Conservation (phyloP, 176 grass and related monocot genomes). For the Hordeum marinum region DNA sequence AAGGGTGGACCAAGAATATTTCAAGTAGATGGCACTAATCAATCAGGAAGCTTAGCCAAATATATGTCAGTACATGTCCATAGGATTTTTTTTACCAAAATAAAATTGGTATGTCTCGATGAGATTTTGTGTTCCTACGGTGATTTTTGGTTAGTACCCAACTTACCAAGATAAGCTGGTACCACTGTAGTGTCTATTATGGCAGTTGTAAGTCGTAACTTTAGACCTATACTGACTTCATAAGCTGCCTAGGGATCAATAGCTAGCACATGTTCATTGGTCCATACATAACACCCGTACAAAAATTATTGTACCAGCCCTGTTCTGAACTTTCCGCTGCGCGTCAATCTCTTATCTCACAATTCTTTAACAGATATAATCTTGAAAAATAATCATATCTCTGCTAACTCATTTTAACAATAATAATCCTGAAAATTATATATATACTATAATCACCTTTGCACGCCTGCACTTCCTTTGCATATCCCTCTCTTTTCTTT, state of each 20-base stretch:
- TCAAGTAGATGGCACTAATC: background rate
- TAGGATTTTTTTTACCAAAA: background rate
- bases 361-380: background rate
- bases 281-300: conserved; percentile 1
- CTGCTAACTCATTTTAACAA: conserved; percentile 7
- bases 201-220: background rate
- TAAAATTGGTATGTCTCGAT: background rate
- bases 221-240: background rate
- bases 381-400: conserved; percentile 2
- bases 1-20: background rate
- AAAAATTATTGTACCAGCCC: background rate
- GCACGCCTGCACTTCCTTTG: conserved; percentile 72
- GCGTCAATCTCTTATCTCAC: background rate
- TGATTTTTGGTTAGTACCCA: background rate
- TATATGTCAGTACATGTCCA: background rate
- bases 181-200: background rate
- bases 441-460: conserved; percentile 56
- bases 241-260: background rate
- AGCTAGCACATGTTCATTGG: background rate
- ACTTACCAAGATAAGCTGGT: background rate
- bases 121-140: background rate
- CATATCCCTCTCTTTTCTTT: conserved; percentile 81
- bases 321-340: background rate
- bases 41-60: background rate
- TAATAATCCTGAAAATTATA: background rate